Conservation (phyloP, 1,139 yeast genomes). For the Arxiozyma heterogenica region DNA sequence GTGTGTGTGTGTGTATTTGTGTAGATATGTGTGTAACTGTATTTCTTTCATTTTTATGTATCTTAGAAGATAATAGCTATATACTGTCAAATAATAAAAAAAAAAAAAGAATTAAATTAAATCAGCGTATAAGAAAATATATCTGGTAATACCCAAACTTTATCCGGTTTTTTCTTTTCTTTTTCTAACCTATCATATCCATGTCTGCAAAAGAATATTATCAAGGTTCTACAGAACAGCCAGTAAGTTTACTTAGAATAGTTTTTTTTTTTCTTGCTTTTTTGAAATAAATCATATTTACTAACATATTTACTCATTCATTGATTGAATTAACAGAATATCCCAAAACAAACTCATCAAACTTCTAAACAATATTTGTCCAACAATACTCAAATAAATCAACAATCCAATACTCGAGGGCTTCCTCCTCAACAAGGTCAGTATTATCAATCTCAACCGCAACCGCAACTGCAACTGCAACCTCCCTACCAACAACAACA, state of each 20-base stretch:
- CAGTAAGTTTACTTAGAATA: background rate
- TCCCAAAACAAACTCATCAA: background rate
- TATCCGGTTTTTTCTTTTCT: too few species aligned
- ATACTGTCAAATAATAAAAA: too few species aligned
- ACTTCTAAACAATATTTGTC: background rate
- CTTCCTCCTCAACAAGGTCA: constrained; percentile 7
- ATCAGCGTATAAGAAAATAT: too few species aligned
- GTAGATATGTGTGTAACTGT: too few species aligned
- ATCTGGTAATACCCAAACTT: background rate
- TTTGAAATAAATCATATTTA: background rate
- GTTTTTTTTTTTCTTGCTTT: background rate
- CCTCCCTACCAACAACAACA: constrained; percentile 11
- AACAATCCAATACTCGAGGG: background rate
- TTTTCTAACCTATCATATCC: too few species aligned
- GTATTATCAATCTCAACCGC: constrained; percentile 10
- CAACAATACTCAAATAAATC: background rate
- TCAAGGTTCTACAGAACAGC: constrained; percentile 9
- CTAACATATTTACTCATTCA: background rate
- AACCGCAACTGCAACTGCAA: constrained; percentile 22
- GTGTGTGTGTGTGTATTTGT: too few species aligned
- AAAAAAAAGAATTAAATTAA: too few species aligned
- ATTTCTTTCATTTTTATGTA: too few species aligned
- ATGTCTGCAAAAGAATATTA: constrained; percentile 29
- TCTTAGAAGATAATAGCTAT: too few species aligned
- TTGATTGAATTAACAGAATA: background rate